Evolutionary conservation across 192 early-diverging fungal species (phyloP).

Genomic region (Bifiguratus adelaidae): DNA sequence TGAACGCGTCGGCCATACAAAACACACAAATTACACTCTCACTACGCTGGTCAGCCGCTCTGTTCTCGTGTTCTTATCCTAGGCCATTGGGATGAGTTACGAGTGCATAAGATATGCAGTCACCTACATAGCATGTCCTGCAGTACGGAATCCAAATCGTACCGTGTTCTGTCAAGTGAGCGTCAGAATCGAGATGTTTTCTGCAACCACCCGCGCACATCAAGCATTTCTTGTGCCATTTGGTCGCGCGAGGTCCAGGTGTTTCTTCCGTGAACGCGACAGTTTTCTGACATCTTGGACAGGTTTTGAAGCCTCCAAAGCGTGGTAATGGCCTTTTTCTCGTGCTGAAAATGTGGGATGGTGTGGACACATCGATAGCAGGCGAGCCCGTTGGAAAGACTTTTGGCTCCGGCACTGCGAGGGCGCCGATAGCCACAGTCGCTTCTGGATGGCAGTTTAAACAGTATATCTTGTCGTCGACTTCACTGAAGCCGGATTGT

Average conservation of each 20-base stretch:
- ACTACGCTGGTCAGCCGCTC: too few relatives aligned
- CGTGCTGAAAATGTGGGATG: constrained; percentile 21
- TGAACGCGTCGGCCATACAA: too few relatives aligned
- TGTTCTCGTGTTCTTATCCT: too few relatives aligned
- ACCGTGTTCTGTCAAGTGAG: constrained; percentile 17
- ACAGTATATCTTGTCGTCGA: constrained; percentile 29
- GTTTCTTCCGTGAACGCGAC: constrained; percentile 38
- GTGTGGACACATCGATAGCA: constrained; percentile 1
- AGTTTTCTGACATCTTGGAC: constrained; percentile 28
- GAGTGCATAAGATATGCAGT: too few relatives aligned
- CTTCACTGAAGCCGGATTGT: constrained; percentile 25
- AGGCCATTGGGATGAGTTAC: too few relatives aligned
- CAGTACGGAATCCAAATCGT: constrained; percentile 26
- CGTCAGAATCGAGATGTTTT: constrained; percentile 36
- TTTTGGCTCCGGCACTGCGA: constrained; percentile 7
- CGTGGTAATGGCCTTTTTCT: constrained; percentile 25
- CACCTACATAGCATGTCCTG: constrained; percentile 34
- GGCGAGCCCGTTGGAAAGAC: constrained; percentile 8
- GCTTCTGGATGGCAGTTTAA: constrained; percentile 20
- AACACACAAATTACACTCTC: too few relatives aligned
- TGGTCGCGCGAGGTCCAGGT: constrained; percentile 29
- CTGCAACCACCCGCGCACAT: constrained; percentile 29
- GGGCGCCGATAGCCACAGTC: constrained; percentile 6
- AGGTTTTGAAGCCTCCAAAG: constrained; percentile 31
- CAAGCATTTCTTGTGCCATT: constrained; percentile 46